Base-by-base conservation (phyloP, 352 stramenopile species). In the Phytophthora cactorum region DNA sequence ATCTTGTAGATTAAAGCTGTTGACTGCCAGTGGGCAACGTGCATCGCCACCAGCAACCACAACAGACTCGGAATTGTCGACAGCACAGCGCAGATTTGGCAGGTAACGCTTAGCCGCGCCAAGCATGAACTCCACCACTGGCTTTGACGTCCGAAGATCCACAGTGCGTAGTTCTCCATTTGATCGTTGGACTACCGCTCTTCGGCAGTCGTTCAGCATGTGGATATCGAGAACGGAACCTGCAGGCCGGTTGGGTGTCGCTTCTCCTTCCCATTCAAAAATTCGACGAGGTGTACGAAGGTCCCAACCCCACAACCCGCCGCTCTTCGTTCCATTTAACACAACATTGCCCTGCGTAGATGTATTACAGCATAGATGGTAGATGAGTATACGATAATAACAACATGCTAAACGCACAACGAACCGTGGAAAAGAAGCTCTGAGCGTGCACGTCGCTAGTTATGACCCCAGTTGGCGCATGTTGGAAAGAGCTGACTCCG, bases 241-340 rank as follows among this genome's bases (percentile, higher is more conserved):
- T 31, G 51, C 32, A 53, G 61, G 47, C 22, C 53, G 25, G 12
- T 32, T 12, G 11, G 49, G 41, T 9, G 14, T 39, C 29, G 17
- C 12, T 27, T 70, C 46, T 29, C 25, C 47, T 52, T 69, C 51
- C 59, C 34, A 67, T 46, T 79, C 72, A 46, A 67, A 74, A 52
- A 58, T 52, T 32, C 72, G 72, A 53, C 60, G 56, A 53, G 60
- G 52, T 39, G 65, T 43, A 34, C 80, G 80, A 17, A 83, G 50
- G 41, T 89, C 80, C 80, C 80, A 89, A 6, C 82, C 68, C 80
- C 80, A 89, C 15, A 72, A 71, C 1, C 60, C 70, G 2, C 80
- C 80, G 27, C 62, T 78, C 17, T 78, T 79, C 11, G 78, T 82
- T 25, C 80, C 80, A 59, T 89, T 89, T 17, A 85, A 2, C 34